These are phyloP conservation scores for Lasiodiplodia hormozganensis DNA, from an alignment of 2,329 filamentous ascomycete genomes.

Conservation along the genomic window DNA sequence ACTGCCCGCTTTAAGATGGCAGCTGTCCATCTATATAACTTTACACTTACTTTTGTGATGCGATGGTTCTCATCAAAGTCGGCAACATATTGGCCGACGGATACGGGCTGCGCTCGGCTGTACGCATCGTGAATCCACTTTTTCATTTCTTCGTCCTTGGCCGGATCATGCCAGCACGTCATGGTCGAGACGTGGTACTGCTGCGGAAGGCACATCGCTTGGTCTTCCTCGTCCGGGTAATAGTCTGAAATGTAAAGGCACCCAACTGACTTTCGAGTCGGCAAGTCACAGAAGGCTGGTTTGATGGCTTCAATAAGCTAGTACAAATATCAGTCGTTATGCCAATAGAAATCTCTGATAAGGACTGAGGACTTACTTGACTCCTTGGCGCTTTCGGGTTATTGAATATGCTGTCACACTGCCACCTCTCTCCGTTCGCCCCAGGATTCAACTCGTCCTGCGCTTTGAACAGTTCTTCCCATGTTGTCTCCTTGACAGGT, in stretches of 20 bases:
- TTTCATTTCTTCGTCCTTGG: conserved; percentile 23
- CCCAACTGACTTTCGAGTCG: conserved; percentile 25
- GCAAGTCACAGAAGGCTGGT: conserved; percentile 28
- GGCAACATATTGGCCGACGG: conserved; percentile 32
- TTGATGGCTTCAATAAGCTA: conserved; percentile 30
- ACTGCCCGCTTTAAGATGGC: too few relatives aligned
- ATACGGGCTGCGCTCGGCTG: conserved; percentile 11
- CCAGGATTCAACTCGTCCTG: conserved; percentile 24
- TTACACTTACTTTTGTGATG: conserved; percentile 24
- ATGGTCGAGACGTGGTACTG: conserved; percentile 33
- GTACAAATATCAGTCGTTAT: not conserved
- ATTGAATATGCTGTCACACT: conserved; percentile 31
- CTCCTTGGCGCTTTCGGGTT: conserved; percentile 25
- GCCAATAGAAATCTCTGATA: not conserved
- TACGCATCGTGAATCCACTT: conserved; percentile 28
- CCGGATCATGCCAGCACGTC: conserved; percentile 30
- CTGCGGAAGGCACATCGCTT: conserved; percentile 31
- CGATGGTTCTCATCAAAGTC: conserved; percentile 30
- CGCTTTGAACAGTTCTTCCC: conserved; percentile 25
- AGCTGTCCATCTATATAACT: too few relatives aligned
- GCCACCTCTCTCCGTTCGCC: conserved; percentile 29
- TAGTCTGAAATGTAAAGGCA: conserved; percentile 30
- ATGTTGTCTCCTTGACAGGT: conserved; percentile 12
- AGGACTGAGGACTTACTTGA: not conserved
- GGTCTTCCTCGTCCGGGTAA: conserved; percentile 32